These are phyloP conservation scores for Stachybotrys elegans DNA, from an alignment of 2,329 filamentous ascomycete species.

Conservation along the genomic window DNA sequence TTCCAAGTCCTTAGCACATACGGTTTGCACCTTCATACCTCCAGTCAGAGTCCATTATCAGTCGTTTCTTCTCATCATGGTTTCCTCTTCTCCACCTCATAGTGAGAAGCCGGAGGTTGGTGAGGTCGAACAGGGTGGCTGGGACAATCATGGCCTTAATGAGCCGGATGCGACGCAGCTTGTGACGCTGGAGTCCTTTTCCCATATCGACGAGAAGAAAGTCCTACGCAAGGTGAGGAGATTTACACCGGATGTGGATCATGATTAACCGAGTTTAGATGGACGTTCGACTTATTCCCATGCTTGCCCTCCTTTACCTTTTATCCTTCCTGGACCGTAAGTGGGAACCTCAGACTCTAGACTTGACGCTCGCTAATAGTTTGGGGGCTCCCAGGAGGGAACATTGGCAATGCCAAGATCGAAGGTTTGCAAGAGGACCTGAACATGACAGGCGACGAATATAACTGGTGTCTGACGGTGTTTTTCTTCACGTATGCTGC, in stretches of 20 bases:
- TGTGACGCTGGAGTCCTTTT: slow-evolving; percentile 17
- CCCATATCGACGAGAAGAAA: slow-evolving; percentile 42
- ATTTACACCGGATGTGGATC: neutral
- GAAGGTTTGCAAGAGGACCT: slow-evolving; percentile 48
- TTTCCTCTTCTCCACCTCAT: slow-evolving; percentile 11
- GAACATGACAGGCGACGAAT: slow-evolving; percentile 58
- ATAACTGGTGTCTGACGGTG: slow-evolving; percentile 64
- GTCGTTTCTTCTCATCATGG: too few species aligned
- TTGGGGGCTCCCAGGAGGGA: slow-evolving; percentile 38
- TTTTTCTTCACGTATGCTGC: slow-evolving; percentile 77
- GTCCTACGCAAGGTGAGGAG: slow-evolving; percentile 48
- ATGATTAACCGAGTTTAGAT: slow-evolving; percentile 30
- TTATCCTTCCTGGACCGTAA: slow-evolving; percentile 62
- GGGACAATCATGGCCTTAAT: slow-evolving; percentile 7
- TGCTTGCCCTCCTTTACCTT: slow-evolving; percentile 64
- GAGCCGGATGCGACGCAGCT: slow-evolving; percentile 10
- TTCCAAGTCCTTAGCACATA: too few species aligned
- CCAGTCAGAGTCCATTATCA: too few species aligned
- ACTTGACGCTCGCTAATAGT: neutral
- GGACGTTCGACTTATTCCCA: slow-evolving; percentile 48
- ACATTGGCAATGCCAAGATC: slow-evolving; percentile 64
- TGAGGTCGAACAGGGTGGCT: slow-evolving; percentile 15
- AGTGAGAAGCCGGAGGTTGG: slow-evolving; percentile 15
- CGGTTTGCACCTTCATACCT: too few species aligned
- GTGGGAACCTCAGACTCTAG: slow-evolving; percentile 10